These are phyloP conservation scores for Gynochthodes officinalis DNA, from an alignment of 257 asterid species.

Conservation along the genomic window DNA sequence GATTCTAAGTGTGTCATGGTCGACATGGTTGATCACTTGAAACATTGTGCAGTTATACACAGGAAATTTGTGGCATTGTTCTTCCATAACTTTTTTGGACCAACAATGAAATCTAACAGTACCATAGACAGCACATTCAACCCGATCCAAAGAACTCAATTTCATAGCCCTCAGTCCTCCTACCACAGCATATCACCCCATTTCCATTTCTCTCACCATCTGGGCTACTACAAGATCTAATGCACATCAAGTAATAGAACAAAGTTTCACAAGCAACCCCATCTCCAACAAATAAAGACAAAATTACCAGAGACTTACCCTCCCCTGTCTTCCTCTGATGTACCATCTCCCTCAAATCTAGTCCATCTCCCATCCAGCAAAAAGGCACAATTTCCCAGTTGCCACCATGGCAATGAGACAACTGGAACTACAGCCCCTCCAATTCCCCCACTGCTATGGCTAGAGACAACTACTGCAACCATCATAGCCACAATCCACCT, in stretches of 20 bases:
- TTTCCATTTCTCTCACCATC: neutral
- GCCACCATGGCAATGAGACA: neutral
- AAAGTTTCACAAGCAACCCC: neutral
- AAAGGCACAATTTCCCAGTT: neutral
- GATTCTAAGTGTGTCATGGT: neutral
- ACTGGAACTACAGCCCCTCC: neutral
- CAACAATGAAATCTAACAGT: neutral
- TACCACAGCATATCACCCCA: neutral
- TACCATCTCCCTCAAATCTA: neutral
- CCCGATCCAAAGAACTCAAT: neutral
- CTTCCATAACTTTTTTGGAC: neutral
- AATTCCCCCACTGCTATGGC: neutral
- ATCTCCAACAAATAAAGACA: neutral
- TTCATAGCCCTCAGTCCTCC: neutral
- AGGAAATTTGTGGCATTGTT: neutral
- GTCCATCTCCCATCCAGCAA: neutral
- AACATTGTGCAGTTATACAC: neutral
- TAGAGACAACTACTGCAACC: neutral
- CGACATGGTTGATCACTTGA: neutral
- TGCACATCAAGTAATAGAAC: neutral
- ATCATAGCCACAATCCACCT: neutral
- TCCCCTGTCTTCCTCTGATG: neutral
- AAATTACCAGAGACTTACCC: neutral
- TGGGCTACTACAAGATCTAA: neutral
- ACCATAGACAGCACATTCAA: neutral